A percentile compares a stretch with the other conserved stretches of the same genome.
Evolutionary conservation across 2,329 filamentous ascomycete species (phyloP).

Genomic region (Colletotrichum sp.): DNA sequence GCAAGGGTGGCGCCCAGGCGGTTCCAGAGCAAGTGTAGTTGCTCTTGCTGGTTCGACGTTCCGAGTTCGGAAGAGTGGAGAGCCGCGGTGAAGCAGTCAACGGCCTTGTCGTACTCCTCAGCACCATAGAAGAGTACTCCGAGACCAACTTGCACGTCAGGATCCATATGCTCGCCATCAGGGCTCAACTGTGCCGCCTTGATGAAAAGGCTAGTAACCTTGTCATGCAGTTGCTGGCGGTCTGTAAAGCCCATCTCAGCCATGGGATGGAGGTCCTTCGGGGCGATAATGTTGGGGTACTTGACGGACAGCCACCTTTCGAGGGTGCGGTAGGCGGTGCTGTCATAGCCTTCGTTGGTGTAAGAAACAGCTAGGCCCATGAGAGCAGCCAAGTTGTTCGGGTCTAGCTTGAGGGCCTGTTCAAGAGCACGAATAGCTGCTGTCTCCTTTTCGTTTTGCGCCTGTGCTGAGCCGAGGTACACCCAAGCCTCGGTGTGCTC

Average conservation of each 20-base stretch:
- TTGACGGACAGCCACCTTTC: constrained; percentile 97
- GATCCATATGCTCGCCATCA: constrained; percentile 94
- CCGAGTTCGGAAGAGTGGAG: constrained; percentile 86
- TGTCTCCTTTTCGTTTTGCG: constrained; percentile 98
- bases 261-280: constrained; percentile 72
- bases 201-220: constrained; percentile 91
- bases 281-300: constrained; percentile 83
- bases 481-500: constrained; percentile 93
- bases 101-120: constrained; percentile 97
- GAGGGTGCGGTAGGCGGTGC: constrained; percentile 91
- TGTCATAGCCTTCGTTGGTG: constrained; percentile 98
- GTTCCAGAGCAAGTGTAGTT: constrained; percentile 97
- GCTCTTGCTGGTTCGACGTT: constrained; percentile 80
- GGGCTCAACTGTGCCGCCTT: constrained; percentile 90
- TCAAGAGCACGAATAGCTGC: constrained; percentile 94
- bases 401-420: constrained; percentile 86
- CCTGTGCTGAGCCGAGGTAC: constrained; percentile 87
- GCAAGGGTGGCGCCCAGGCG: constrained; percentile 93
- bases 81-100: constrained; percentile 96
- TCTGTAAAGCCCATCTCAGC: constrained; percentile 95
- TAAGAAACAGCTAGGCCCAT: constrained; percentile 98
- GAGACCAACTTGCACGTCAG: constrained; percentile 95
- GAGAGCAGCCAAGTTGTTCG: constrained; percentile 83
- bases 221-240: constrained; percentile 85
- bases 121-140: constrained; percentile 97